Evolutionary conservation across 2,329 filamentous ascomycete genomes (phyloP), one percentile per base, ranked within the genome.

Genomic region (Cercospora berteroae): DNA sequence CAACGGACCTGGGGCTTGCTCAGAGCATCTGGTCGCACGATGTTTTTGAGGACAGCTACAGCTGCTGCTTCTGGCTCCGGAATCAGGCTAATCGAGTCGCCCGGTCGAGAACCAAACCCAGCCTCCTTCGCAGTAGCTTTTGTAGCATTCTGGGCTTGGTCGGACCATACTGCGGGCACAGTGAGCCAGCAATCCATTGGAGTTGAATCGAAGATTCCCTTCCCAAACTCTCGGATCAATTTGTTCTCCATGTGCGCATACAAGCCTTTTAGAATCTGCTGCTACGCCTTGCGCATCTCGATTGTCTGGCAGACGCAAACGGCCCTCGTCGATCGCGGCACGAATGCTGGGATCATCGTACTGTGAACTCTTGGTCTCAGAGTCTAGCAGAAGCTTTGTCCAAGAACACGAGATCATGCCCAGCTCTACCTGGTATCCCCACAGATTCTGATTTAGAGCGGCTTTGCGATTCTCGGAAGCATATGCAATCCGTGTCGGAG

Each of bases 161-260:
- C 74, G 3, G 67, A 67, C 74, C 74, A 76, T 8, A 72, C 72
- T 8, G 74, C 74, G 2, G 73, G 74, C 0, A 76, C 73, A 5
- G 74, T 75, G 2, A 76, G 57, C 73, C 73, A 74, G 33, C 64
- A 71, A 23, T 74, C 70, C 50, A 75, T 62, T 1, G 74, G 73
- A 12, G 68, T 70, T 18, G 61, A 63, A 13, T 63, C 61, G 8
- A 70, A 64, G 16, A 70, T 57, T 13, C 60, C 56, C 50, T 62
- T 20, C n/a, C 63, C 63, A 29, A 67, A 57, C 33, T 66, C 63
- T 29, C 52, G 50, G n/a, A 48, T 50, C 4, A 70, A 27, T 20
- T 65, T 57, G 18, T 50, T 56, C 36, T 60, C 60, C 63, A 69
- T 65, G 39, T 68, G 64, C 33, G 39, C 23, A 48, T 69, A 67